These are phyloP conservation scores for Psidium guajava DNA, from an alignment of 345 rosid genomes.

Conservation along the genomic window DNA sequence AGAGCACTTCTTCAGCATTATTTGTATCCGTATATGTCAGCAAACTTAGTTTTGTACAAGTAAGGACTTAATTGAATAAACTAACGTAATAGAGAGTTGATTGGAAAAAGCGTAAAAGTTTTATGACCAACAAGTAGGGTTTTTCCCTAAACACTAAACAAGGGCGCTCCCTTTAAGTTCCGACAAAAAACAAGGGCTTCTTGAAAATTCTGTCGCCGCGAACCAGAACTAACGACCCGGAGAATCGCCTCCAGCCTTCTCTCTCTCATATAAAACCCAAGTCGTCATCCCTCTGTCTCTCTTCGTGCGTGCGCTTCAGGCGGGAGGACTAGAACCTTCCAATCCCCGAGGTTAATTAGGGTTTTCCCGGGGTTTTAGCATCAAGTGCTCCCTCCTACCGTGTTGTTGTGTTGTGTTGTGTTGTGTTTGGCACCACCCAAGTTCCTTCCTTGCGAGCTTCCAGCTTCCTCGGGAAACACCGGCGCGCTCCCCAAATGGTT, in stretches of 20 bases:
- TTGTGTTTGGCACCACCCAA: too few species aligned
- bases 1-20: too few species aligned
- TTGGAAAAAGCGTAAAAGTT: too few species aligned
- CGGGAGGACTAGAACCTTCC: slow-evolving; percentile 2
- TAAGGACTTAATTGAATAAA: too few species aligned
- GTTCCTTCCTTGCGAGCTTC: background rate
- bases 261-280: background rate
- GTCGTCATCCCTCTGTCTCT: background rate
- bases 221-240: background rate
- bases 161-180: too few species aligned
- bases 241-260: background rate
- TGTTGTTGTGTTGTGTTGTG: too few species aligned
- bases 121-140: too few species aligned
- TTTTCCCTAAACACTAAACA: too few species aligned
- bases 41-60: too few species aligned
- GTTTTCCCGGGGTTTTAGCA: slow-evolving; percentile 25
- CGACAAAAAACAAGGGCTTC: background rate
- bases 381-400: background rate
- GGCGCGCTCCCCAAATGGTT: slow-evolving; percentile 26
- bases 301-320: background rate
- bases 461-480: background rate
- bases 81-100: too few species aligned
- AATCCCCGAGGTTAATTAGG: slow-evolving; percentile 1
- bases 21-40: too few species aligned
- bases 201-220: background rate